These are phyloP conservation scores for Lasiodiplodia hormozganensis DNA, from an alignment of 2,329 filamentous ascomycete genomes.

Conservation along the genomic window DNA sequence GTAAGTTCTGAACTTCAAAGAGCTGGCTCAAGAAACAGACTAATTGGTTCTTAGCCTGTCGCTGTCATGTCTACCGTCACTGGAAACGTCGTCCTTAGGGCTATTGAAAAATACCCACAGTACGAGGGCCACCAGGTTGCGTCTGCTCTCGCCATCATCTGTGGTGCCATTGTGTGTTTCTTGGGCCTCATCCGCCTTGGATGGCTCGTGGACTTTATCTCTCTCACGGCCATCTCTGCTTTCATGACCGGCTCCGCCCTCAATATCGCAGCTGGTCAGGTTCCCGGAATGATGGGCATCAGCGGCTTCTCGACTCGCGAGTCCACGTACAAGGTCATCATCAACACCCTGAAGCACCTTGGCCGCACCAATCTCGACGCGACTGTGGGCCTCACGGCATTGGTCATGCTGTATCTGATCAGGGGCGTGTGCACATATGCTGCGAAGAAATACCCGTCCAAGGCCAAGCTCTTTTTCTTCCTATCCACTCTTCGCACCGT, in stretches of 20 bases:
- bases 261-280: conserved; percentile 84
- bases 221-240: conserved; percentile 86
- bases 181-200: conserved; percentile 82
- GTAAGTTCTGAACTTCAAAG: conserved; percentile 57
- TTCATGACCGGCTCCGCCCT: conserved; percentile 98
- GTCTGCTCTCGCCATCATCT: conserved; percentile 78
- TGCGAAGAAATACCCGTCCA: conserved; percentile 72
- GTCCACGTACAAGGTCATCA: conserved; percentile 82
- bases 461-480: conserved; percentile 84
- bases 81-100: conserved; percentile 77
- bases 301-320: conserved; percentile 75
- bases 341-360: conserved; percentile 81
- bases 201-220: conserved; percentile 94
- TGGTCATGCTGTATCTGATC: conserved; percentile 75
- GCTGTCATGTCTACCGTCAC: conserved; percentile 94
- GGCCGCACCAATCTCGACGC: conserved; percentile 75
- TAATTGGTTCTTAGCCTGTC: conserved; percentile 67
- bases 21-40: neutral
- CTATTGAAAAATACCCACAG: conserved; percentile 62
- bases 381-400: conserved; percentile 82
- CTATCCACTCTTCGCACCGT: conserved; percentile 87
- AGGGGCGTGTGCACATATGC: conserved; percentile 68
- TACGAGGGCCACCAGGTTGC: conserved; percentile 73
- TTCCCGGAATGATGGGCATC: conserved; percentile 83
- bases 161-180: conserved; percentile 78